These are phyloP conservation scores for Periconia macrospinosa DNA, from an alignment of 2,329 filamentous ascomycete species.

Conservation along the genomic window DNA sequence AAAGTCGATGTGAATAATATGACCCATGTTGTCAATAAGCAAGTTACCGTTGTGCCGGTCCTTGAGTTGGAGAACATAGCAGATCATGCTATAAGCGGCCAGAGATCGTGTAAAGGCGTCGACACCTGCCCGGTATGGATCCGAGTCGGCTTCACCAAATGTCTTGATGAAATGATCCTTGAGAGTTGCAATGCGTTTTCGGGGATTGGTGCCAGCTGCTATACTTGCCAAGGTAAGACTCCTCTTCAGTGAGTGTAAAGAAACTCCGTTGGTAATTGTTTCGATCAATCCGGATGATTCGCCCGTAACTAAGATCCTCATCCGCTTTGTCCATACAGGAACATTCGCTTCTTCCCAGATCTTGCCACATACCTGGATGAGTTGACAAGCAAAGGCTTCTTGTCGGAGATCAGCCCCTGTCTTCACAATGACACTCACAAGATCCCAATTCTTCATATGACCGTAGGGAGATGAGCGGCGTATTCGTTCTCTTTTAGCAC, in stretches of 20 bases:
- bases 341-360: constrained; percentile 77
- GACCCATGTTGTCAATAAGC: constrained; percentile 80
- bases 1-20: constrained; percentile 88
- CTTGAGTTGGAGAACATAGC: constrained; percentile 81
- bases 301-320: constrained; percentile 84
- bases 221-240: constrained; percentile 76
- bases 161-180: constrained; percentile 80
- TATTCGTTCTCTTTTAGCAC: constrained; percentile 80
- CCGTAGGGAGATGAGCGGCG: constrained; percentile 81
- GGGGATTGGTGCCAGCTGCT: constrained; percentile 71
- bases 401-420: constrained; percentile 81
- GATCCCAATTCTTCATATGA: constrained; percentile 88
- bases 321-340: constrained; percentile 84
- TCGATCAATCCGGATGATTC: constrained; percentile 84
- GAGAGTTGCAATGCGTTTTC: constrained; percentile 75
- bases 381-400: constrained; percentile 83
- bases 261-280: constrained; percentile 86
- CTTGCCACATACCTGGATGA: constrained; percentile 78
- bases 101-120: constrained; percentile 81
- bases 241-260: constrained; percentile 81
- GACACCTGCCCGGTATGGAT: constrained; percentile 70
- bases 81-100: constrained; percentile 83
- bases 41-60: constrained; percentile 87
- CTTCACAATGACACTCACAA: constrained; percentile 85
- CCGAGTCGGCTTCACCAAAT: constrained; percentile 70